phyloP scores from a whole-genome alignment of 139 green algal species.

The Zygnema cylindricum region DNA sequence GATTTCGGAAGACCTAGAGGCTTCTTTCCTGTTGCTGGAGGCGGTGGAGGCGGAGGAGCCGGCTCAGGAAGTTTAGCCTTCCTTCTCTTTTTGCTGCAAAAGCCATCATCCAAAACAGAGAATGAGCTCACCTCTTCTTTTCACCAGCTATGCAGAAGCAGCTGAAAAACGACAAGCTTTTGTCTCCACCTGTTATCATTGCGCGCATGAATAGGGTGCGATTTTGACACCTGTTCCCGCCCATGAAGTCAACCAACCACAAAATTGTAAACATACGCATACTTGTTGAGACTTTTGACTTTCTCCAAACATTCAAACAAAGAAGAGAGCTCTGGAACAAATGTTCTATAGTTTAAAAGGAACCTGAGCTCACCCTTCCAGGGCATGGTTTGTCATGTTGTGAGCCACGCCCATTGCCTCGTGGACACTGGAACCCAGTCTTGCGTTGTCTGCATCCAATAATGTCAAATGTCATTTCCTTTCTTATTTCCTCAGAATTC shows the following conservation, averaged over 20 bases:
- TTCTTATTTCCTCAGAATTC: too few species aligned
- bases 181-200: constrained; percentile 41
- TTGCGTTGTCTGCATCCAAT: constrained; percentile 79
- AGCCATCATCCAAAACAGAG: background rate
- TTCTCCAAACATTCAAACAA: constrained; percentile 14
- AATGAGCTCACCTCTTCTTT: constrained; percentile 9
- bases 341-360: background rate
- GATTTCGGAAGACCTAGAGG: background rate
- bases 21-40: constrained; percentile 19
- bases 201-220: constrained; percentile 33
- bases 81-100: constrained; percentile 37
- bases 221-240: constrained; percentile 27
- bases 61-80: constrained; percentile 35
- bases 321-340: background rate
- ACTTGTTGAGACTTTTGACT: background rate
- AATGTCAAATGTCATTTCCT: too few species aligned
- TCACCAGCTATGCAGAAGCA: background rate
- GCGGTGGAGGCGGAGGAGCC: background rate
- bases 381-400: constrained; percentile 71
- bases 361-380: constrained; percentile 71
- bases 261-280: too few species aligned
- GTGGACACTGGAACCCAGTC: constrained; percentile 87
- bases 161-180: background rate
- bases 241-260: background rate
- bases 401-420: constrained; percentile 80